Conservation (phyloP, 148 eudicot genomes). For the Rheum nobile region DNA sequence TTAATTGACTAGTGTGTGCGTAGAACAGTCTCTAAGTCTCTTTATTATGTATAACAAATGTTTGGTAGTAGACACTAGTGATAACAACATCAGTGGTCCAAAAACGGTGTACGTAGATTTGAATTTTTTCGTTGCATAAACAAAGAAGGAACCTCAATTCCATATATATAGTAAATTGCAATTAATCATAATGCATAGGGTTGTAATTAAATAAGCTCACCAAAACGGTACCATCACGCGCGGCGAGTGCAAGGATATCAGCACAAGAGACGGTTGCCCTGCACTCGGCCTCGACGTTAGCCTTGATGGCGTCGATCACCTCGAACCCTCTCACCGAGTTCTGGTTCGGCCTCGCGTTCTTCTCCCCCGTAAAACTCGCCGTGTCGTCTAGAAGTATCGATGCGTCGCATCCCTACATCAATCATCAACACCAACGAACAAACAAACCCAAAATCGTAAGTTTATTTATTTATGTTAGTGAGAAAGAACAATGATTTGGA, state of each 20-base stretch:
- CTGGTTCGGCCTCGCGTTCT: conserved; percentile 35
- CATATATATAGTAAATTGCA: background rate
- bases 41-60: background rate
- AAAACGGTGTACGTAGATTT: background rate
- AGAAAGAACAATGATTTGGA: no score
- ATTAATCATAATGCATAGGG: background rate
- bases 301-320: conserved; percentile 47
- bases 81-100: background rate
- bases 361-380: conserved; percentile 30
- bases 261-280: conserved; percentile 43
- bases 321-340: conserved; percentile 48
- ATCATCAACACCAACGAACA: background rate
- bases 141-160: no score
- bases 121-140: no score
- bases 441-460: background rate
- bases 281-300: conserved; percentile 44
- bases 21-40: background rate
- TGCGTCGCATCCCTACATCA: conserved; percentile 36
- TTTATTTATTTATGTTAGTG: no score
- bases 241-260: conserved; percentile 47
- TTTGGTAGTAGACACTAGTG: background rate
- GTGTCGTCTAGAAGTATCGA: conserved; percentile 36
- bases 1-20: background rate
- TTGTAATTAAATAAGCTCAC: conserved; percentile 20
- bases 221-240: conserved; percentile 36